Base-by-base conservation (phyloP, 2,329 filamentous ascomycete genomes). In the Clarireedia paspali region DNA sequence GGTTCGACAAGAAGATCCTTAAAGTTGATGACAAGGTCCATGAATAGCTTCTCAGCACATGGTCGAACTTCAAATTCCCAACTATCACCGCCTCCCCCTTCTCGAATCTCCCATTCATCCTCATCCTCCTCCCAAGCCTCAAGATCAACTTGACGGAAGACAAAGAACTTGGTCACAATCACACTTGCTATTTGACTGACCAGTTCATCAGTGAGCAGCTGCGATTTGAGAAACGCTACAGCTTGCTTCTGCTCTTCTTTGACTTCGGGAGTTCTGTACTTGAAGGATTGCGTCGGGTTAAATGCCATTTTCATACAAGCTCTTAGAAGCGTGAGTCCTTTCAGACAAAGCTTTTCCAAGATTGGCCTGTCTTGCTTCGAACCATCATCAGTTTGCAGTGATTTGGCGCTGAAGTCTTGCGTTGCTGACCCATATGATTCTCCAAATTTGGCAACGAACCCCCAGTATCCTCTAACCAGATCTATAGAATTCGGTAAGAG, bases 41-140 rank as follows among this genome's bases (percentile, higher is more conserved):
- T 78, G 71, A 97, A 96, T 14, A 99, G 78, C 71, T 91, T 95
- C 71, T 99, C 94, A 0, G 94, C 87, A 68, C 92, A 97, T 2
- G 91, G 89, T 34, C 92, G 84, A 53, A 97, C 86, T 57, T 92
- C 89, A 75, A 91, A 96, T 66, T 97, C 91, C 80, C 88, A 97
- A 1, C 88, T 89, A 63, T 90, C 88, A 38, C 88, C 85, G 57
- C 89, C 83, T 58, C 86, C 88, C 66, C 95, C 90, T 74, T 96
- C 91, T 65, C 87, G 84, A 61, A 88, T 85, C 70, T 96, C 92
- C 91, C 94, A 99, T 53, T 95, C 91, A 70, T 99, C 90, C 0
- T 92, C 90, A 57, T 96, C 91, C 67, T 95, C 87, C 68, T 95
- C 87, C 94, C 94, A 99, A 57, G 90, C 87, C 59, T 90, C 84